Percentiles rank a stretch among this genome's conserved stretches.
Evolutionary conservation across 345 rosid genomes (phyloP).

Genomic region (Geranium rotundifolium): DNA sequence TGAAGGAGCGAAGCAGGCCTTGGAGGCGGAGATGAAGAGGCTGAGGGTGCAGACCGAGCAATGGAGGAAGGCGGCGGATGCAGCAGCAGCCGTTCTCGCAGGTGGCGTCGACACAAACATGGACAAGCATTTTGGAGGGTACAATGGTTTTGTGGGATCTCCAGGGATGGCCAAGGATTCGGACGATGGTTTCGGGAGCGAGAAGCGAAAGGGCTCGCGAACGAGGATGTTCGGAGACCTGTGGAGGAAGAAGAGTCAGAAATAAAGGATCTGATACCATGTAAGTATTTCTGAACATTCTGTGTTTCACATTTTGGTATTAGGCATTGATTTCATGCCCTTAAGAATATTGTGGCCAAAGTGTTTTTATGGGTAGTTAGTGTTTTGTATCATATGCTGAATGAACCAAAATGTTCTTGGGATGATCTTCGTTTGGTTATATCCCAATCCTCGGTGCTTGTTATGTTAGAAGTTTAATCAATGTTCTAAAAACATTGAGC

Average conservation of each 20-base stretch:
- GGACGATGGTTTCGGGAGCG: slow-evolving; percentile 60
- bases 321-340: too few species aligned
- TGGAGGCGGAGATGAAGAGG: slow-evolving; percentile 78
- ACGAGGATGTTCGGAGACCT: slow-evolving; percentile 77
- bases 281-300: too few species aligned
- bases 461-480: too few species aligned
- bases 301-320: too few species aligned
- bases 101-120: slow-evolving; percentile 50
- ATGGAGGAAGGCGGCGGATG: slow-evolving; percentile 94
- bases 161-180: slow-evolving; percentile 45
- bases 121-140: slow-evolving; percentile 55
- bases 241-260: slow-evolving; percentile 75
- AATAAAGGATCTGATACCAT: slow-evolving; percentile 13
- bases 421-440: too few species aligned
- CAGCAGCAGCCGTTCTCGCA: slow-evolving; percentile 79
- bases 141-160: slow-evolving; percentile 43
- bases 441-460: too few species aligned
- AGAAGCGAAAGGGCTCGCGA: slow-evolving; percentile 61
- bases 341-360: too few species aligned
- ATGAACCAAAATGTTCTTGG: too few species aligned
- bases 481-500: too few species aligned
- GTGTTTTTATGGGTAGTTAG: too few species aligned
- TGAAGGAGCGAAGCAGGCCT: slow-evolving; percentile 42
- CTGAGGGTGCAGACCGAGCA: slow-evolving; percentile 85
- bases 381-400: too few species aligned